A percentile compares a stretch with the other conserved stretches of the same genome.
These are phyloP conservation scores for Coniosporium apollinis DNA, from an alignment of 495 filamentous ascomycete species.

Conservation along the genomic window DNA sequence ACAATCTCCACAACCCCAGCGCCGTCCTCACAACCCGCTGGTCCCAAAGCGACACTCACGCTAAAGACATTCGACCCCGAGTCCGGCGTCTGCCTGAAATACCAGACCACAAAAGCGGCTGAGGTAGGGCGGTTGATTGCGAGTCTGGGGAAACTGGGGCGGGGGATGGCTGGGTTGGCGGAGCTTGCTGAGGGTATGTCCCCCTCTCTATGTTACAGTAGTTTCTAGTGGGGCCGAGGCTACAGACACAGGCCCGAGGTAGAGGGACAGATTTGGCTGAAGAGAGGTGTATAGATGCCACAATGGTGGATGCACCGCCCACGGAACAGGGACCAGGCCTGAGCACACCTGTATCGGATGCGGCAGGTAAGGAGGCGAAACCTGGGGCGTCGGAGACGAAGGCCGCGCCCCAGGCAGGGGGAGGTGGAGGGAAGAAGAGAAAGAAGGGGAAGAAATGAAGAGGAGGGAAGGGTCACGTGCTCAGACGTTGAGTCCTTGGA, in stretches of 20 bases:
- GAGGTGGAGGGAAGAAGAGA: slow-evolving; percentile 22
- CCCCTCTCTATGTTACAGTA: background rate
- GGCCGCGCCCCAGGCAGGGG: slow-evolving; percentile 5
- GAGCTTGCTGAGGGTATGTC: slow-evolving; percentile 21
- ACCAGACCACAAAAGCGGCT: slow-evolving; percentile 34
- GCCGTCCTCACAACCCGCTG: no score
- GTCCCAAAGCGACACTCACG: slow-evolving; percentile 44
- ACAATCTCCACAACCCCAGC: slow-evolving; percentile 18
- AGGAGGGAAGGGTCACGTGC: background rate
- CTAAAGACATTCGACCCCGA: slow-evolving; percentile 82
- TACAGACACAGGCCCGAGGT: background rate
- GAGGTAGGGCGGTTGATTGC: slow-evolving; percentile 72
- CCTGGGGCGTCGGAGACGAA: slow-evolving; percentile 1
- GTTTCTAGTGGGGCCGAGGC: no score
- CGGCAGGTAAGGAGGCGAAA: slow-evolving; percentile 4
- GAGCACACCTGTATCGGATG: slow-evolving; percentile 2
- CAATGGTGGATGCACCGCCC: slow-evolving; percentile 6
- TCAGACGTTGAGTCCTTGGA: no score
- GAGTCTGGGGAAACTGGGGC: slow-evolving; percentile 49
- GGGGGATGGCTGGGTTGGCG: slow-evolving; percentile 45
- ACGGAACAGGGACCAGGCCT: background rate
- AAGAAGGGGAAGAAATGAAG: slow-evolving; percentile 27
- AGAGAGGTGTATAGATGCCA: slow-evolving; percentile 2
- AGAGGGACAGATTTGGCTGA: background rate
- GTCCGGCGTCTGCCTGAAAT: slow-evolving; percentile 43